Base-by-base conservation (phyloP, 352 stramenopile species). In the Phytophthora rubi region DNA sequence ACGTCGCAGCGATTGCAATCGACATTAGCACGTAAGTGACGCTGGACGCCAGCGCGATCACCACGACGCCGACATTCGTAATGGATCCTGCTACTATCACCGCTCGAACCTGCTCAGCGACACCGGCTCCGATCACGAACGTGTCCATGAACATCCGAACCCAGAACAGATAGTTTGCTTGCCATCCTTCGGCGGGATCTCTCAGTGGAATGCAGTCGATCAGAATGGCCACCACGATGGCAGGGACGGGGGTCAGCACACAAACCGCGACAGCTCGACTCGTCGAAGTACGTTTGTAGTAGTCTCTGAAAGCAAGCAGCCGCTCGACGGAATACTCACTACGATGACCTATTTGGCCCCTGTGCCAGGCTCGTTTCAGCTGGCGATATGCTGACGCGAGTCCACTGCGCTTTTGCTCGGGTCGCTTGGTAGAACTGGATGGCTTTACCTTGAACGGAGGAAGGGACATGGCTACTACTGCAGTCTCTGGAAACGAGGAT, bases 101-200 rank as follows among this genome's bases (percentile, higher is more conserved):
- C 16, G 58, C 35, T 16, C 52, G 52, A n/a, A 64, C 49, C 51
- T 75, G 71, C 28, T 65, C 16, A 6, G 59, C 28, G 15, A 56
- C 28, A 21, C 49, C 59, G 4, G 66, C 21, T 15, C 51, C 54
- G 30, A 76, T 52, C 3, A 63, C 37, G 21, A 73, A 35, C 3
- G 26, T n/a, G 26, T 49, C 68, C 9, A 73, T 18, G 6, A 62
- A 48, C 15, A 48, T 52, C 7, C 71, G 64, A 39, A 76, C 52
- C 53, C 48, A 82, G 21, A 76, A 51, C 6, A 45, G 49, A 28
- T 66, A 66, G 47, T 80, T 82, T 48, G 44, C 62, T 16, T 52
- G 21, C 62, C 62, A 69, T 1, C 62, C 62, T n/a, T 64, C 23
- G 3, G 45, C 51, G 6, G 53, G 62, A 16, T 33, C 4, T 47